Evolutionary conservation across 1,284 basidiomycete species (phyloP).

Genomic region (Ceratobasidium sp.): DNA sequence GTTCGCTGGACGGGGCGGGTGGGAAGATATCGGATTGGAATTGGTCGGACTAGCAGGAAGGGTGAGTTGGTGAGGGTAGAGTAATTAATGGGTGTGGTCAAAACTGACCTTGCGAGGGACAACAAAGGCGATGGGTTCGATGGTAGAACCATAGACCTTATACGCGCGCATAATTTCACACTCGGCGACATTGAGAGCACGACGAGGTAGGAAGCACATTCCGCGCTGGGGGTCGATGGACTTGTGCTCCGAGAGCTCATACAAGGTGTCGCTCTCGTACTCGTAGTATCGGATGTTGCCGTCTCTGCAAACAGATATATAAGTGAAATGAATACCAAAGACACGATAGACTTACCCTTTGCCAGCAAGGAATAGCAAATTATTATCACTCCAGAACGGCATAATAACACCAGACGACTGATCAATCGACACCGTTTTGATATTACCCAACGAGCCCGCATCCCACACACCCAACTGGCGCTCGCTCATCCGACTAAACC

Average conservation of each 20-base stretch:
- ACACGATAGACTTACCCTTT: conserved; percentile 69
- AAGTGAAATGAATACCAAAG: conserved; percentile 48
- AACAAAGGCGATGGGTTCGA: conserved; percentile 94
- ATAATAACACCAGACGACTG: conserved; percentile 93
- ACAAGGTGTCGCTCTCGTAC: conserved; percentile 88
- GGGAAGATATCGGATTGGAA: conserved; percentile 98
- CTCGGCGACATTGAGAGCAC: conserved; percentile 86
- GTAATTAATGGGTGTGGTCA: not conserved
- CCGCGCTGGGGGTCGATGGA: conserved; percentile 93
- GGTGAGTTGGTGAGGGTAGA: conserved; percentile 1
- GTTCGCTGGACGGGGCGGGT: conserved; percentile 84
- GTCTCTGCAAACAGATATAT: conserved; percentile 67
- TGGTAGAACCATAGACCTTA: conserved; percentile 81
- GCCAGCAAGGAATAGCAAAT: conserved; percentile 91
- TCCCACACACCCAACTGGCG: conserved; percentile 92
- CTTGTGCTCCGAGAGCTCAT: conserved; percentile 88
- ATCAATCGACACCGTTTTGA: conserved; percentile 85
- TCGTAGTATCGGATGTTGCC: conserved; percentile 97
- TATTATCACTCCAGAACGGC: conserved; percentile 98
- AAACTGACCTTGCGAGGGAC: conserved; percentile 86
- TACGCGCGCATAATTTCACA: conserved; percentile 97
- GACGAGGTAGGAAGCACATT: conserved; percentile 94
- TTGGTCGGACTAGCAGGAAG: conserved; percentile 71
- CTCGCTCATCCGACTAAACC: conserved; percentile 95
- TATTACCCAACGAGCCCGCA: conserved; percentile 73